Conservation (phyloP, 331 rosid genomes). For the Acacia concinna region DNA sequence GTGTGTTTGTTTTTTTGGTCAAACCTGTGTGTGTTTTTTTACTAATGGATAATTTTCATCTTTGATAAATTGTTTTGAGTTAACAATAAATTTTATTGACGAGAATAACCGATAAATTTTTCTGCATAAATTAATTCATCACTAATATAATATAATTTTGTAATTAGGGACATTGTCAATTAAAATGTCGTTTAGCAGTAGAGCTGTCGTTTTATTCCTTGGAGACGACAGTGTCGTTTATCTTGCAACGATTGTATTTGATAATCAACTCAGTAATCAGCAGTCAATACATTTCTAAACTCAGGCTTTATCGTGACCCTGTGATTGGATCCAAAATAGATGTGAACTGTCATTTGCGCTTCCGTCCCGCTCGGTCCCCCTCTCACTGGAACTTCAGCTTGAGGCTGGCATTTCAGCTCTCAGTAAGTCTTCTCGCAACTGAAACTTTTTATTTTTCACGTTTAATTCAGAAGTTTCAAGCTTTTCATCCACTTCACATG, state of each 20-base stretch:
- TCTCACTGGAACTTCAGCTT: neutral
- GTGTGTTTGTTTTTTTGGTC: no score
- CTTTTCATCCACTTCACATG: conserved; percentile 27
- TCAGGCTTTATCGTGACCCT: neutral
- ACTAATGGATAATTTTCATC: neutral
- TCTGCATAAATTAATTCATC: no score
- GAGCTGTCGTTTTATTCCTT: neutral
- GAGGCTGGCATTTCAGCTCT: neutral
- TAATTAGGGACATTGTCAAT: no score
- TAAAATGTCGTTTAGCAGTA: neutral
- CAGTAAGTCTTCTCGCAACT: conserved; percentile 15
- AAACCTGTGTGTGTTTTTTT: neutral
- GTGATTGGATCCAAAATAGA: conserved; percentile 27
- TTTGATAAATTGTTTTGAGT: neutral
- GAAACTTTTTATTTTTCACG: neutral
- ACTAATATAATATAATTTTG: no score
- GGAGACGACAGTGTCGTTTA: neutral
- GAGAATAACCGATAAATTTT: no score
- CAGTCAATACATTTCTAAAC: neutral
- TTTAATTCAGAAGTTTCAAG: conserved; percentile 18
- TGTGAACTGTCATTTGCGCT: neutral
- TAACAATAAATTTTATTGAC: neutral
- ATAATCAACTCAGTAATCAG: neutral
- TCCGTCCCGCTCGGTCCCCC: neutral
- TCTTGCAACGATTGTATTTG: neutral